Evolutionary conservation across 164 flowering plant species (phyloP), one percentile per base, ranked within the genome.

Genomic region (Amborella trichopoda): DNA sequence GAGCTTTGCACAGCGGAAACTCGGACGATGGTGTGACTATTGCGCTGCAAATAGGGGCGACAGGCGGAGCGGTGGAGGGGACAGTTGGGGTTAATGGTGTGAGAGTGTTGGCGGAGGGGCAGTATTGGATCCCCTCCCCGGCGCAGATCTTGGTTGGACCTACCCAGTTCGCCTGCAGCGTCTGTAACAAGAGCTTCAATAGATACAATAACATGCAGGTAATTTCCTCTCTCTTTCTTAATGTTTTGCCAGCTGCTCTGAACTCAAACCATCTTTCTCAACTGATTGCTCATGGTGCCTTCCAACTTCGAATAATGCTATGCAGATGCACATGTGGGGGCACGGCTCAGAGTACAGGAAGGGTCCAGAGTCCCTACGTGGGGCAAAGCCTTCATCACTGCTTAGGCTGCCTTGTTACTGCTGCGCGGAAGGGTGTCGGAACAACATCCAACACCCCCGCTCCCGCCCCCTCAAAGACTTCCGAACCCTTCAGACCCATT

Each of bases 311-410:
- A 17, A 32, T 41, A 9, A 17, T 56, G 26, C 9, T 19, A n/a
- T 46, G 27, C 66, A 82, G 93, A 82, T 82, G 93, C 93, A 82
- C 50, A 82, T 80, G 93, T 82, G 87, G 93, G 87, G 93, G 39
- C 87, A 82, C 50, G 93, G 93, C 43, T 79, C 87, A 6, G 75
- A 79, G 45, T 82, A 64, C 34, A 69, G 93, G 30, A 79, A 70
- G 65, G 87, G 93, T 37, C 75, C 93, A 11, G 93, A 79, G 18
- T 82, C 93, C 0, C 82, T 82, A 1, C 71, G 63, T 62, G 87
- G 93, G 22, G 68, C 80, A 23, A 83, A 77, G 44, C 87, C 93
- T 51, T 69, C 81, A 9, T 77, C 78, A 51, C 79, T 82, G 82
- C 69, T 80, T 51, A 71, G 86, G 70, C 64, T 82, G 19, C 86